Base-by-base conservation (phyloP, 352 stramenopile genomes). In the Globisporangium nunn region DNA sequence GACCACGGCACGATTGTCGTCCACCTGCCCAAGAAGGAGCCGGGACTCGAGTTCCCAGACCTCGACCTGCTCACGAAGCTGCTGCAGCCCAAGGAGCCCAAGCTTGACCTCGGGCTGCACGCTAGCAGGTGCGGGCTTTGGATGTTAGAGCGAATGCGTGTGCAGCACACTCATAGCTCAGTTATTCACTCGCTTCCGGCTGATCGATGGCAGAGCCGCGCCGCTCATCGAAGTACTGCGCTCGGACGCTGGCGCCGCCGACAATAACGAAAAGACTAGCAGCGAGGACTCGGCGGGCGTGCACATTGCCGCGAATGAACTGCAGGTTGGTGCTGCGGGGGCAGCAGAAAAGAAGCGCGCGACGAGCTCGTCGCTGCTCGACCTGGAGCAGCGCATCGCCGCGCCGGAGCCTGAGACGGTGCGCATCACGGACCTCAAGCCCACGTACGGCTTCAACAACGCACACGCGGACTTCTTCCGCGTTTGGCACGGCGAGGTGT, bases 401-500 rank as follows among this genome's bases (percentile, higher is more conserved):
- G 52, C 44, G 35, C 64, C 70, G 28, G 59, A 70, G 40, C 46
- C 52, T 10, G 54, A 62, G 8, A 50, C 50, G 6, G 61, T 68
- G 15, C 64, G 62, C 7, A 62, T 87, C 49, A 87, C 72, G 29
- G 63, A 79, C 39, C 58, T 86, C n/a, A 59, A 67, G 35, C 68
- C 79, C 39, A 74, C 71, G 17, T 99, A 99, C 63, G 96, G 96
- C 23, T 98, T 99, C 62, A 96, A 97, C 61, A 87, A 94, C 59
- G 78, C 87, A 31, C 97, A 97, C 72, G 80, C 75, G 18, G 85
- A 95, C 57, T 95, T 99, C 62, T 98, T 96, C 68, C 74, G 75
- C 62, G 94, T 81, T 68, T 97, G 90, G 85, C 87, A 95, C 59
- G 82, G 91, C 33, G 85, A 96, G 56, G 81, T 96, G n/a, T 80